Evolutionary conservation across 192 early-diverging fungal species (phyloP).

Genomic region (Entomortierella beljakovae): DNA sequence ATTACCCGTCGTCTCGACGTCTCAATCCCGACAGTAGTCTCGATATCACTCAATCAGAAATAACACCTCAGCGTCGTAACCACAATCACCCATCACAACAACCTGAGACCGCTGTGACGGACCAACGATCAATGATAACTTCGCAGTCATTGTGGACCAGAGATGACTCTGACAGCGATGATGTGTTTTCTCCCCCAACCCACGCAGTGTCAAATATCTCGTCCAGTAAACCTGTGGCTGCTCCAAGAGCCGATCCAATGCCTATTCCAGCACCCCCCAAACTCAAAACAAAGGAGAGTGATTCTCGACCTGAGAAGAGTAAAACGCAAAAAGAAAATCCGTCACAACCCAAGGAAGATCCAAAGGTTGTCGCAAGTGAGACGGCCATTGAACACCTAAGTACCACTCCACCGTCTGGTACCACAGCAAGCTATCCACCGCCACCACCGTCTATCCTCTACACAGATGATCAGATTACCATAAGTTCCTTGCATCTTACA

Average conservation of each 20-base stretch:
- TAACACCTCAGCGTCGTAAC: neutral
- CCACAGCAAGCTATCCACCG: constrained; percentile 33
- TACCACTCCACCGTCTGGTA: neutral
- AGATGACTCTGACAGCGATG: neutral
- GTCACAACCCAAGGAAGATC: constrained; percentile 4
- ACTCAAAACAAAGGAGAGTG: neutral
- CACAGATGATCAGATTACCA: constrained; percentile 46
- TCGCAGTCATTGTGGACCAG: neutral
- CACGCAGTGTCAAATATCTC: neutral
- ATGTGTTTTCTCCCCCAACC: neutral
- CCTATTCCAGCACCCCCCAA: neutral
- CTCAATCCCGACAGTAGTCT: neutral
- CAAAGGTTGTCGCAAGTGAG: neutral
- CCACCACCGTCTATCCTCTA: constrained; percentile 45
- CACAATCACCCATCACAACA: neutral
- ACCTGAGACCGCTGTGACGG: neutral
- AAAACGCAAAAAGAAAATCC: neutral
- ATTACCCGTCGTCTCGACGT: neutral
- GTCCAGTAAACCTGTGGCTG: neutral
- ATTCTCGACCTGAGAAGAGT: neutral
- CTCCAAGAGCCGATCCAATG: neutral
- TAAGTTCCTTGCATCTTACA: constrained; percentile 48
- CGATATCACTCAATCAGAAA: neutral
- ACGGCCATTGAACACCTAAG: neutral
- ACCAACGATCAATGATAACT: neutral